These are phyloP conservation scores for Trypanosoma cruzi DNA, from an alignment of 208 protist genomes.

Conservation along the genomic window DNA sequence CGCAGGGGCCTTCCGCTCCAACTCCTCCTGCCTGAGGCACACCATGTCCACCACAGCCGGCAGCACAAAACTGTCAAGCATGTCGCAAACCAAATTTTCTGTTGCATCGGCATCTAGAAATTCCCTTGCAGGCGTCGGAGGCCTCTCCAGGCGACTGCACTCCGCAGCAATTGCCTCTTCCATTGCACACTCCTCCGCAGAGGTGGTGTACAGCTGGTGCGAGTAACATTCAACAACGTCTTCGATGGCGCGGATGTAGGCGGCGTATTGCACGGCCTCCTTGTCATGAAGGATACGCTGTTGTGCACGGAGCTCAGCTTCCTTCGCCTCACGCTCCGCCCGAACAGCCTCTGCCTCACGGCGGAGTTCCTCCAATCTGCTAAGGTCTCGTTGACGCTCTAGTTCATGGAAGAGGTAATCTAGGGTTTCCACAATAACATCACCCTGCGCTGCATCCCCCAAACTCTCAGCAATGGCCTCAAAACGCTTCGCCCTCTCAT, in stretches of 20 bases:
- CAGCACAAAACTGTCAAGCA: slow-evolving; percentile 80
- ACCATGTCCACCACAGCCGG: slow-evolving; percentile 69
- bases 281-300: slow-evolving; percentile 73
- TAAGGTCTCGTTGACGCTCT: slow-evolving; percentile 73
- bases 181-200: slow-evolving; percentile 68
- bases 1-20: slow-evolving; percentile 57
- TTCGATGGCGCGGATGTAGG: slow-evolving; percentile 60
- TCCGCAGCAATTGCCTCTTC: slow-evolving; percentile 61
- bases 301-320: slow-evolving; percentile 63
- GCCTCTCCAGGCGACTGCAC: slow-evolving; percentile 40
- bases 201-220: slow-evolving; percentile 44
- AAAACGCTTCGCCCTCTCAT: slow-evolving; percentile 44
- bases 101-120: slow-evolving; percentile 23
- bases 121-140: slow-evolving; percentile 30
- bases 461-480: slow-evolving; percentile 57
- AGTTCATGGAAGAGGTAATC: slow-evolving; percentile 90
- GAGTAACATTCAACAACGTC: slow-evolving; percentile 71
- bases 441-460: slow-evolving; percentile 68
- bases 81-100: slow-evolving; percentile 73
- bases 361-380: slow-evolving; percentile 49
- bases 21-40: slow-evolving; percentile 30
- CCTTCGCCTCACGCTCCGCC: slow-evolving; percentile 72
- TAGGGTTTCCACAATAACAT: slow-evolving; percentile 81
- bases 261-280: slow-evolving; percentile 71
- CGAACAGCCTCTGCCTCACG: slow-evolving; percentile 73